Base-by-base conservation (phyloP, 148 eudicot species). In the Rhododendron henanense region DNA sequence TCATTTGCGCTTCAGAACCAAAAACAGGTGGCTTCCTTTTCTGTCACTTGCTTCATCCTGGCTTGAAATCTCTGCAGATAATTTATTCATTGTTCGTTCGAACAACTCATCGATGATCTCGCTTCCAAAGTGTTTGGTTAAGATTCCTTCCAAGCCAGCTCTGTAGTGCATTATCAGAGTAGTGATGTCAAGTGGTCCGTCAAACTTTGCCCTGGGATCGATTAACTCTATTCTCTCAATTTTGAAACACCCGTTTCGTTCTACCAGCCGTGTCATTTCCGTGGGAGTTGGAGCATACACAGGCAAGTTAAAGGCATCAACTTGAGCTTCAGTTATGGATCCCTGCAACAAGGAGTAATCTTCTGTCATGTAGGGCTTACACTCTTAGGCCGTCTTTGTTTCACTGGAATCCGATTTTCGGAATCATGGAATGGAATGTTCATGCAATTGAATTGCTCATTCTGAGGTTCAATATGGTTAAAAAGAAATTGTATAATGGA, bases 301-400 rank as follows among this genome's bases (percentile, higher is more conserved):
- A n/a, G 86, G 86, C 25, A 85, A 13, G 86, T 85, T 77, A 41
- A 85, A 78, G 25, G 86, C 18, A 53, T 85, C 82, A 51, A 77
- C 55, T 18, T 85, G 25, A 77, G 51, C 75, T 57, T 85, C 59
- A n/a, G 44, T 59, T 1, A 85, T 59, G 25, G 21, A 78, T 6
- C 86, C 82, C 82, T 78, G 80, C 37, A 77, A 21, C 10, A 77
- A 81, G 18, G 0, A 48, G 19, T 15, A 28, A 13, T 13, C 18
- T n/a, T 48, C 10, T 10, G n/a, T 16, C n/a, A 33, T 35, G 19
- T 37, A 74, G 7, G 47, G 80, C 10, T 77, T 37, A 75, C 47
- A 14, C 47, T 75, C 79, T 75, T 75, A 41, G 41, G 47, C 19
- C 5, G 15, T 10, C 18, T 2, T 8, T 11, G 35, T 47, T 39